Evolutionary conservation across 257 asterid genomes (phyloP).

Genomic region (Ehretia macrophylla): DNA sequence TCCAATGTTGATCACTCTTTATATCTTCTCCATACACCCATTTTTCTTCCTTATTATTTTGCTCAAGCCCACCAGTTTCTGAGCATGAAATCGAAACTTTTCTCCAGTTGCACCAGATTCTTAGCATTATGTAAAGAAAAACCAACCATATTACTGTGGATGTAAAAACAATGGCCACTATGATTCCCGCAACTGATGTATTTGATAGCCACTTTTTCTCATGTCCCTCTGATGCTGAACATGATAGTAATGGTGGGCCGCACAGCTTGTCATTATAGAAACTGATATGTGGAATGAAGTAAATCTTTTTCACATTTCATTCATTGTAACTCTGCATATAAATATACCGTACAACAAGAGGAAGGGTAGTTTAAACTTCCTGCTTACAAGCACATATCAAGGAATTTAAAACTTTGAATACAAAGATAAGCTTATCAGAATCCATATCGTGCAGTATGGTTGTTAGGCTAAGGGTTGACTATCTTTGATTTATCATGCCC

Average conservation of each 20-base stretch:
- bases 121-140: constrained; percentile 62
- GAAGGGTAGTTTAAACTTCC: too few species aligned
- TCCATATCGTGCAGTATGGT: too few species aligned
- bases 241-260: constrained; percentile 65
- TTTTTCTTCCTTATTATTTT: too few species aligned
- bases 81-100: constrained; percentile 76
- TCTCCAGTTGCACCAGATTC: constrained; percentile 91
- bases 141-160: constrained; percentile 70
- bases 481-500: too few species aligned
- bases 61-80: constrained; percentile 36
- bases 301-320: too few species aligned
- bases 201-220: constrained; percentile 46
- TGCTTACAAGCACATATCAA: too few species aligned
- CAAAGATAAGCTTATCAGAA: too few species aligned
- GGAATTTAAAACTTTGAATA: too few species aligned
- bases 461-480: too few species aligned
- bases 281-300: too few species aligned
- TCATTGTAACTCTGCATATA: too few species aligned
- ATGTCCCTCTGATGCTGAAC: constrained; percentile 31
- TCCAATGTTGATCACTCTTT: constrained; percentile 51
- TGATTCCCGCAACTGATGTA: constrained; percentile 50
- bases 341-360: too few species aligned
- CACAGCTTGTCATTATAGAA: constrained; percentile 59
- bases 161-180: constrained; percentile 78
- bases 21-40: constrained; percentile 60